Evolutionary conservation across 805 yeast species (phyloP).

Genomic region (Hanseniaspora mollemarum): DNA sequence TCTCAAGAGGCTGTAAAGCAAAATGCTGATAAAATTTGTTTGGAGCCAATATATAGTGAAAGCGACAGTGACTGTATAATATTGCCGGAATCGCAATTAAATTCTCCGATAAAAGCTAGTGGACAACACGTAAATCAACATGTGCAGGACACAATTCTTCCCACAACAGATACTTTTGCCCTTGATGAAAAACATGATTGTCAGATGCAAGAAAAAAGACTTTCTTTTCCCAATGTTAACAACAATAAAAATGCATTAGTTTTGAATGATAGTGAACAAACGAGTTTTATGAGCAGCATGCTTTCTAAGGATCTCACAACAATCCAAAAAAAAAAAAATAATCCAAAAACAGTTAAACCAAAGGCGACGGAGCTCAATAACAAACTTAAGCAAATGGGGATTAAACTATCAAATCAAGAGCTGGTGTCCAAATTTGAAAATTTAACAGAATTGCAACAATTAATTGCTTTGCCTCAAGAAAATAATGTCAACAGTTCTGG

Average conservation of each 20-base stretch:
- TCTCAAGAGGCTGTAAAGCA: not conserved
- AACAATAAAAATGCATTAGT: too few species aligned
- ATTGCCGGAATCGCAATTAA: not conserved
- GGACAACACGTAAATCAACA: too few species aligned
- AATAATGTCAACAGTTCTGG: not conserved
- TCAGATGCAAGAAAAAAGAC: too few species aligned
- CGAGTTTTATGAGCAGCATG: too few species aligned
- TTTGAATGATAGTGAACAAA: too few species aligned
- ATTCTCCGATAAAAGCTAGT: not conserved
- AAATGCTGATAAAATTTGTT: not conserved
- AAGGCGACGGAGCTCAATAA: not conserved
- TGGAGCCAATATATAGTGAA: not conserved
- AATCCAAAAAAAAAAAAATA: not conserved
- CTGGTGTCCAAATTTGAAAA: not conserved
- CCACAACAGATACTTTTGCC: too few species aligned
- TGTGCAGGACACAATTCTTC: too few species aligned
- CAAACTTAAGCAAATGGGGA: not conserved
- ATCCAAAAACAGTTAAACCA: not conserved
- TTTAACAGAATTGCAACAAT: not conserved
- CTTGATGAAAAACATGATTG: too few species aligned
- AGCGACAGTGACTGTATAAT: not conserved
- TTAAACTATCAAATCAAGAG: not conserved
- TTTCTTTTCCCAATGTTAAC: too few species aligned
- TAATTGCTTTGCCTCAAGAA: not conserved
- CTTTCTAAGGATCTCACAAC: too few species aligned